Conservation (phyloP, 176 grass and related monocot species). For the Aechmea fasciata region DNA sequence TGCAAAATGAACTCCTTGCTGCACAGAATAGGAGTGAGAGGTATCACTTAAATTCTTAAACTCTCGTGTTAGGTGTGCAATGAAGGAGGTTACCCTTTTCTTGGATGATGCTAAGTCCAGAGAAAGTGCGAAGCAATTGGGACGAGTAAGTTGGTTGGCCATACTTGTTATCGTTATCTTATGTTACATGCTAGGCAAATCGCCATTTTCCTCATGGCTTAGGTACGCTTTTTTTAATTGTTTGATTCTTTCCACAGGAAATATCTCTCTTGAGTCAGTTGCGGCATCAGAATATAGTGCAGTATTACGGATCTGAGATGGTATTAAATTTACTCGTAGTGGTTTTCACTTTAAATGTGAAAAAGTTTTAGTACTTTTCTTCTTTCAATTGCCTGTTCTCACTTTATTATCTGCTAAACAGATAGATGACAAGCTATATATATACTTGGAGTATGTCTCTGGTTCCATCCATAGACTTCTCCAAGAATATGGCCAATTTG, state of each 20-base stretch:
- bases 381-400: no score
- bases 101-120: conserved; percentile 95
- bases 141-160: conserved; percentile 46
- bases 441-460: no score
- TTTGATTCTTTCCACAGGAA: conserved; percentile 62
- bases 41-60: no score
- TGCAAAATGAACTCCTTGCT: no score
- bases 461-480: no score
- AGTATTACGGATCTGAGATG: conserved; percentile 92
- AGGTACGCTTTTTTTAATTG: conserved; percentile 13
- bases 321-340: conserved; percentile 33
- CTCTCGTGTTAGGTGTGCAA: no score
- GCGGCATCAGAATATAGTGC: conserved; percentile 94
- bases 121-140: conserved; percentile 86
- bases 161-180: background rate
- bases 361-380: background rate
- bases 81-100: conserved; percentile 99
- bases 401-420: no score
- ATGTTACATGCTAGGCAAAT: conserved; percentile 20
- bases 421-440: no score
- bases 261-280: conserved; percentile 89
- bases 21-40: no score
- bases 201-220: conserved; percentile 18
- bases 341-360: no score
- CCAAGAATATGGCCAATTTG: no score